Conservation (phyloP, 2,329 filamentous ascomycete species). For the Neoascochyta sp. region DNA sequence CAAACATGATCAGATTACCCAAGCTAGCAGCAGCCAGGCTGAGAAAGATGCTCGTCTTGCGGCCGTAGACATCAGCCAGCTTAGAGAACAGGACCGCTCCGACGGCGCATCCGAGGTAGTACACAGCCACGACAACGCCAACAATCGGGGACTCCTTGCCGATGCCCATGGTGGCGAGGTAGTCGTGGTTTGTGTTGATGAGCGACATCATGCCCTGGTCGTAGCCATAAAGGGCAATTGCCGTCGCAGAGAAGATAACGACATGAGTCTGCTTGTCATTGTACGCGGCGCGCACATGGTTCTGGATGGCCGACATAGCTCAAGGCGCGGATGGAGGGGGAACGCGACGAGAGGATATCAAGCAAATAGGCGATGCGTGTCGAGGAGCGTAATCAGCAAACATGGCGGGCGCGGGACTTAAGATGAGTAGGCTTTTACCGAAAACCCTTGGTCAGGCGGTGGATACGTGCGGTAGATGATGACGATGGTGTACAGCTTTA, state of each 20-base stretch:
- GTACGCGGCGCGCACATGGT: slow-evolving; percentile 21
- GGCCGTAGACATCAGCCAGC: slow-evolving; percentile 52
- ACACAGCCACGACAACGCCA: slow-evolving; percentile 58
- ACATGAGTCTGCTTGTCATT: slow-evolving; percentile 46
- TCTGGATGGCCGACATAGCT: slow-evolving; percentile 11
- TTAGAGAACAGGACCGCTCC: slow-evolving; percentile 57
- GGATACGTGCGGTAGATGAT: slow-evolving; percentile 9
- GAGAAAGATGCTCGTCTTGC: slow-evolving; percentile 54
- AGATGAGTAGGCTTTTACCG: slow-evolving; percentile 4
- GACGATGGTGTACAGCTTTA: slow-evolving; percentile 8
- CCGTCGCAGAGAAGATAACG: slow-evolving; percentile 52
- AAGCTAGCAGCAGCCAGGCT: slow-evolving; percentile 53
- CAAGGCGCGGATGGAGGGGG: slow-evolving; percentile 5
- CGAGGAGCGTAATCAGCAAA: too few species aligned
- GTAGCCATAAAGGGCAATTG: slow-evolving; percentile 54
- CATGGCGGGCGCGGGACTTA: slow-evolving; percentile 2
- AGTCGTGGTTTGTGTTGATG: slow-evolving; percentile 54
- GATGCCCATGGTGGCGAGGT: slow-evolving; percentile 58
- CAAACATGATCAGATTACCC: slow-evolving; percentile 60
- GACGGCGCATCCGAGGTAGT: slow-evolving; percentile 59
- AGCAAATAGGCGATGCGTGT: too few species aligned
- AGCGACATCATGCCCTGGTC: slow-evolving; percentile 50
- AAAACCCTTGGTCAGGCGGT: slow-evolving; percentile 6
- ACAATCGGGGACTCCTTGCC: slow-evolving; percentile 50
- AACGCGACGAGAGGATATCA: too few species aligned